These are phyloP conservation scores for Alternaria sp. DNA, from an alignment of 2,329 filamentous ascomycete species.

Conservation along the genomic window DNA sequence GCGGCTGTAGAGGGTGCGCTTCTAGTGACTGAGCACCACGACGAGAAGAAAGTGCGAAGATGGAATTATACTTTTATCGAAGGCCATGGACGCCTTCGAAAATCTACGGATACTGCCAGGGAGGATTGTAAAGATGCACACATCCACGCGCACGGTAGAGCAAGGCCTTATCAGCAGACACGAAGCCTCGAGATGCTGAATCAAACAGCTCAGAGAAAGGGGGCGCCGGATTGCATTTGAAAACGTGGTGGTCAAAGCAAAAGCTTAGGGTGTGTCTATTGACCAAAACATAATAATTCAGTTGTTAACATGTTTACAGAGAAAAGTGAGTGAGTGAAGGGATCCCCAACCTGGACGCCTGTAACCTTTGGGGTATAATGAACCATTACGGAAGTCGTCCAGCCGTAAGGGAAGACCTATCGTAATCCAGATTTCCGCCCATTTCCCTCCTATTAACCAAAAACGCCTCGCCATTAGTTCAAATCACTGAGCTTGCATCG, in stretches of 20 bases:
- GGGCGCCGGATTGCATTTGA: background rate
- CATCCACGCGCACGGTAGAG: background rate
- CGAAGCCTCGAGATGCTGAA: background rate
- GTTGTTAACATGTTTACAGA: conserved; percentile 42
- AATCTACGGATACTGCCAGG: background rate
- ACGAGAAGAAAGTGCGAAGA: conserved; percentile 2
- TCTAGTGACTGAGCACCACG: conserved; percentile 73
- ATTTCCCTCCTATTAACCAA: conserved; percentile 9
- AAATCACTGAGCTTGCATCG: background rate
- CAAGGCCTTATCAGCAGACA: conserved; percentile 2
- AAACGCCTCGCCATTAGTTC: background rate
- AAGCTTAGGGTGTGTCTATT: conserved; percentile 32
- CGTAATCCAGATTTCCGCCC: background rate
- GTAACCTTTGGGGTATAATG: conserved; percentile 32
- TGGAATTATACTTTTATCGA: background rate
- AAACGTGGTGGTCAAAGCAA: background rate
- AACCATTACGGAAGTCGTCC: conserved; percentile 18
- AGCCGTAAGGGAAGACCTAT: conserved; percentile 13
- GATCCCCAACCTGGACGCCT: conserved; percentile 16
- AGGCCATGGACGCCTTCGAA: background rate
- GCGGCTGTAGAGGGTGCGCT: conserved; percentile 89
- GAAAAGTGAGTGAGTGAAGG: conserved; percentile 24
- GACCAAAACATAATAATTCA: conserved; percentile 29
- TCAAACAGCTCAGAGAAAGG: background rate
- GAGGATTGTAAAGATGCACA: background rate